Percentiles rank a stretch among this genome's conserved stretches.
Evolutionary conservation across 2,329 filamentous ascomycete genomes (phyloP).

Genomic region (Colletotrichum tabaci): DNA sequence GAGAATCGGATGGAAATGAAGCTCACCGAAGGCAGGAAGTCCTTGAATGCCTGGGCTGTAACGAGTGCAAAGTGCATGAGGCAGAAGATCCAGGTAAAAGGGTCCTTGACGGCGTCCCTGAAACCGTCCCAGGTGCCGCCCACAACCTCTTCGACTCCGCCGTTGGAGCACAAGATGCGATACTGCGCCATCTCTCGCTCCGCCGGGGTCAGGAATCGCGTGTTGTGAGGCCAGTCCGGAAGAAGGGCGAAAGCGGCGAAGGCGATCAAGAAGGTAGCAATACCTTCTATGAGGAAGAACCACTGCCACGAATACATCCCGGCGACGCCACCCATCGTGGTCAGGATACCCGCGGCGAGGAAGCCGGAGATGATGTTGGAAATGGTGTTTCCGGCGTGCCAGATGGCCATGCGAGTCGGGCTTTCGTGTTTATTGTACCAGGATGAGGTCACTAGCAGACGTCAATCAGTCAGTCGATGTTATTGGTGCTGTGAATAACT

Average conservation of each 20-base stretch:
- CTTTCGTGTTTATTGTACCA: conserved; percentile 62
- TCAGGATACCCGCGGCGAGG: conserved; percentile 60
- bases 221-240: conserved; percentile 56
- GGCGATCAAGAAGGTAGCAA: conserved; percentile 53
- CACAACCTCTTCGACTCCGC: conserved; percentile 52
- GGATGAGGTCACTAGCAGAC: conserved; percentile 52
- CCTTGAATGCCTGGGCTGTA: conserved; percentile 57
- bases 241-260: conserved; percentile 53
- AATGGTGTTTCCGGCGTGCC: conserved; percentile 61
- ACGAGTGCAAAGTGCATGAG: conserved; percentile 61
- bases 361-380: conserved; percentile 62
- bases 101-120: conserved; percentile 51
- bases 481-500: background rate
- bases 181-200: conserved; percentile 58
- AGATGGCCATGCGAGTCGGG: conserved; percentile 58
- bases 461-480: background rate
- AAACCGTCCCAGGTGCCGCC: conserved; percentile 56
- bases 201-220: conserved; percentile 56
- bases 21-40: conserved; percentile 57
- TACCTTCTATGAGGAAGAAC: conserved; percentile 62
- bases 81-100: conserved; percentile 57
- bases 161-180: conserved; percentile 53
- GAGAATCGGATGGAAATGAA: background rate
- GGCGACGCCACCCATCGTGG: conserved; percentile 57
- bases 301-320: conserved; percentile 60